A percentile compares a stretch with the other conserved stretches of the same genome.
phyloP scores from a whole-genome alignment of 2,329 filamentous ascomycete species.

The Colletotrichum sp. region DNA sequence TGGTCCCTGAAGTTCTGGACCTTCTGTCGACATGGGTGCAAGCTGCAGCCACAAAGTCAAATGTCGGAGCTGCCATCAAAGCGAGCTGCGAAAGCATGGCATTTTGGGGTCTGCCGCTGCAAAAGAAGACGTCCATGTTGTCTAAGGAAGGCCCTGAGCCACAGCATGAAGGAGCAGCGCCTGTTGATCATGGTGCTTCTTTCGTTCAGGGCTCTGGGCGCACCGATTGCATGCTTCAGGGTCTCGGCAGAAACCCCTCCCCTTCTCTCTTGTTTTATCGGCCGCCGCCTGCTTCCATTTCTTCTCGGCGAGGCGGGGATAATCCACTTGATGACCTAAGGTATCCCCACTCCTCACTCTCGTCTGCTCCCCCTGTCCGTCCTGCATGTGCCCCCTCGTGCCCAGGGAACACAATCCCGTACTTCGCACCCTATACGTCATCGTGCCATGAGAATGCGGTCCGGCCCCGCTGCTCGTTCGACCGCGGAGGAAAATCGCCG shows the following conservation, averaged over 20 bases:
- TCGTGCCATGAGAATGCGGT: not conserved
- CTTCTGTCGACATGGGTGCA: not conserved
- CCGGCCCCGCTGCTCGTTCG: not conserved
- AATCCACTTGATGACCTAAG: not conserved
- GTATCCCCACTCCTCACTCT: not conserved
- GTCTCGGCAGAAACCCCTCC: not conserved
- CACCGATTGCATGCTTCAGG: not conserved
- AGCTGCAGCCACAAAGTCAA: conserved; percentile 13
- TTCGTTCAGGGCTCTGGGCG: not conserved
- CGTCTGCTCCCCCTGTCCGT: not conserved
- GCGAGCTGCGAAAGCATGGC: not conserved
- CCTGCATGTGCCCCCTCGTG: not conserved
- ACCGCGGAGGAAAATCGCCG: conserved; percentile 3
- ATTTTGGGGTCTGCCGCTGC: not conserved
- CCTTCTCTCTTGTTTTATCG: not conserved
- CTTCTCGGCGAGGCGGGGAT: not conserved
- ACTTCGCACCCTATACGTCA: not conserved
- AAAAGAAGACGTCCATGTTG: not conserved
- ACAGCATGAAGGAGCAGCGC: not conserved
- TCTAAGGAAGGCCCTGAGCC: not conserved
- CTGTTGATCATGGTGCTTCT: not conserved
- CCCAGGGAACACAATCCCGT: not conserved
- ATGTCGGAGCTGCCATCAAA: not conserved
- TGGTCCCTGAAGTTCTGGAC: conserved; percentile 22
- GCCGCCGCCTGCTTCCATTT: not conserved